Evolutionary conservation across 495 filamentous ascomycete species (phyloP).

Genomic region (Poronia punctata): DNA sequence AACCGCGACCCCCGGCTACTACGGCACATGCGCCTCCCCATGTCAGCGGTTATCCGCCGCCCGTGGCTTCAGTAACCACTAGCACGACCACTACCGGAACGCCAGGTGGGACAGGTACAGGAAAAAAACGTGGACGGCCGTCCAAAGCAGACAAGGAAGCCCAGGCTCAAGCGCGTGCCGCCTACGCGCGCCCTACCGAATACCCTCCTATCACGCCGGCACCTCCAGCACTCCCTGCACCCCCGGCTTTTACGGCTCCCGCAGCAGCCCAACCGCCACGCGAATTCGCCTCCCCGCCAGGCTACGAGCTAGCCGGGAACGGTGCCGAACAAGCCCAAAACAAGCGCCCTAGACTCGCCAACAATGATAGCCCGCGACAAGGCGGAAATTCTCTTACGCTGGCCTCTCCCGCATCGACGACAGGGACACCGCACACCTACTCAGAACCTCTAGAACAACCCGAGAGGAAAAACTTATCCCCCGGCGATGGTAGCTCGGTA

Average conservation of each 20-base stretch:
- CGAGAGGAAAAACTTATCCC: conserved; percentile 22
- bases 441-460: conserved; percentile 24
- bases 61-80: conserved; percentile 15
- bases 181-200: conserved; percentile 26
- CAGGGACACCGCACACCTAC: conserved; percentile 22
- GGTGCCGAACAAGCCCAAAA: conserved; percentile 16
- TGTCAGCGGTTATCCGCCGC: conserved; percentile 30
- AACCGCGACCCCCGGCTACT: conserved; percentile 32
- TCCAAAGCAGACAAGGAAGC: conserved; percentile 31
- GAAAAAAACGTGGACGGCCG: conserved; percentile 28
- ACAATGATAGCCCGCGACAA: conserved; percentile 24
- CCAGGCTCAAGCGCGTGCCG: conserved; percentile 21
- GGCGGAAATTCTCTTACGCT: conserved; percentile 15
- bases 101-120: conserved; percentile 20
- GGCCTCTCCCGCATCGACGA: conserved; percentile 20
- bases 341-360: conserved; percentile 17
- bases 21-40: no score
- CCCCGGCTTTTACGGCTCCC: conserved; percentile 28
- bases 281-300: conserved; percentile 23
- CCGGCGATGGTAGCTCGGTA: conserved; percentile 17
- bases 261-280: conserved; percentile 16
- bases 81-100: conserved; percentile 10
- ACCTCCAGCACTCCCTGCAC: conserved; percentile 26
- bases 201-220: conserved; percentile 34
- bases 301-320: conserved; percentile 24